A percentile compares a stretch with the other conserved stretches of the same genome.
Evolutionary conservation across 2,329 filamentous ascomycete species (phyloP).

Genomic region (Epichloe glyceriae): DNA sequence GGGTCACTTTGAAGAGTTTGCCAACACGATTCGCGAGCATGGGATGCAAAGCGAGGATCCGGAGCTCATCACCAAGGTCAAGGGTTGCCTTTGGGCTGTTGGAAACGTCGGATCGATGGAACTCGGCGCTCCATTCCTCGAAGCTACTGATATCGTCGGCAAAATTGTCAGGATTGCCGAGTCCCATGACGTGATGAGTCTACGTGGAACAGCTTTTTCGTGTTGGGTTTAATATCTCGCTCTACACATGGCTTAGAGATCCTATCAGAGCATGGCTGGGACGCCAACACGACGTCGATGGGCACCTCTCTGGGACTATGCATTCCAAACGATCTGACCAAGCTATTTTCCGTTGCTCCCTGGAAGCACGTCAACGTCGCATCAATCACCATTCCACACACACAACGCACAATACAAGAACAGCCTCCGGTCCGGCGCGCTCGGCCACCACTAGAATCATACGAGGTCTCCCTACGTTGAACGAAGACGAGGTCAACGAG

Average conservation of each 20-base stretch:
- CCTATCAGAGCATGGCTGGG: slow-evolving; percentile 80
- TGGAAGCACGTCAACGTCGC: slow-evolving; percentile 42
- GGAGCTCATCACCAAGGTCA: slow-evolving; percentile 83
- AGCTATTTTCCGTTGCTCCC: slow-evolving; percentile 58
- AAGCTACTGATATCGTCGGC: slow-evolving; percentile 76
- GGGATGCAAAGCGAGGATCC: slow-evolving; percentile 73
- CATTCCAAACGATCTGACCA: slow-evolving; percentile 65
- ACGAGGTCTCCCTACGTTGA: slow-evolving; percentile 31
- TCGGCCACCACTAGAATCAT: slow-evolving; percentile 30
- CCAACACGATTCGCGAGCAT: slow-evolving; percentile 74
- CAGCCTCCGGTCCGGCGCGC: slow-evolving; percentile 29
- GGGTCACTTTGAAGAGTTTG: slow-evolving; percentile 92
- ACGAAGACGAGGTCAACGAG: slow-evolving; percentile 54
- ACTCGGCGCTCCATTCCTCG: slow-evolving; percentile 84
- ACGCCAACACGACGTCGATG: slow-evolving; percentile 71
- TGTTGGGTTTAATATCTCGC: slow-evolving; percentile 80
- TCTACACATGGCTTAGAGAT: slow-evolving; percentile 90
- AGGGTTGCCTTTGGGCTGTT: slow-evolving; percentile 93
- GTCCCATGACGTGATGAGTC: slow-evolving; percentile 74
- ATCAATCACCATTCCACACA: slow-evolving; percentile 32
- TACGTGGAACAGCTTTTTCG: slow-evolving; percentile 92
- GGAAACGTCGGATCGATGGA: slow-evolving; percentile 99
- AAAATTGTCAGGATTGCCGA: slow-evolving; percentile 84
- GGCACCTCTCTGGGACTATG: slow-evolving; percentile 80
- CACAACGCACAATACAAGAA: slow-evolving; percentile 38